Evolutionary conservation across 306 rosid genomes (phyloP), one percentile per base, ranked within the genome.

Genomic region (Clitoria ternatea): DNA sequence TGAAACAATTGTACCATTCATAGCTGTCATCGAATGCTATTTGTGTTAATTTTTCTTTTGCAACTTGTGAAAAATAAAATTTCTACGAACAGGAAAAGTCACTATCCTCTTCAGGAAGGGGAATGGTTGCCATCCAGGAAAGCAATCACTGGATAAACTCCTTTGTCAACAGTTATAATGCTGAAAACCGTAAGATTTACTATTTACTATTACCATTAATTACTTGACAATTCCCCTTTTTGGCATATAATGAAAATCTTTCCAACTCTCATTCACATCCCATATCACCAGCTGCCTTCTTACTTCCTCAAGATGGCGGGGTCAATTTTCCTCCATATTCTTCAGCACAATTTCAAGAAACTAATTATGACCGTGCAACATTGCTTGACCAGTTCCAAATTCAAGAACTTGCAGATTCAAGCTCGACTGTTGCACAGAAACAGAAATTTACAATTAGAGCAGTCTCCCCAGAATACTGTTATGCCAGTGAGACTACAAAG

Each of bases 381-480:
- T 69, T 73, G 23, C 75, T 83, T 83, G 85, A 77, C 75, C 85
- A 85, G 87, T 70, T 66, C 65, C 84, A 78, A 53, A 73, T 23
- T 71, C 87, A 74, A 80, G 75, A 55, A 48, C 73, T 84, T 49
- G 61, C 70, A 44, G 87, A 74, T 64, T 62, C 86, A 65, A 81
- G 73, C 56, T 82, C 85, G 85, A 83, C 88, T 15, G 73, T 83
- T 55, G 79, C 77, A 42, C 94, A 83, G 83, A 78, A 87, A 70
- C 96, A 82, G 72, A 95, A 85, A 76, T 95, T 95, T 79, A 67
- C 84, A 22, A 87, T 95, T 64, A 84, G 2, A 44, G 89, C 84
- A 72, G 82, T 95, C 80, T 88, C 88, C 56, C 99, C 99, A 49
- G 97, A 86, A 71, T 85, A 88, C 86, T 90, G 96, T 62, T 88